phyloP scores from a whole-genome alignment of 768 basidiomycete genomes.

The Tubosaeta sp. region DNA sequence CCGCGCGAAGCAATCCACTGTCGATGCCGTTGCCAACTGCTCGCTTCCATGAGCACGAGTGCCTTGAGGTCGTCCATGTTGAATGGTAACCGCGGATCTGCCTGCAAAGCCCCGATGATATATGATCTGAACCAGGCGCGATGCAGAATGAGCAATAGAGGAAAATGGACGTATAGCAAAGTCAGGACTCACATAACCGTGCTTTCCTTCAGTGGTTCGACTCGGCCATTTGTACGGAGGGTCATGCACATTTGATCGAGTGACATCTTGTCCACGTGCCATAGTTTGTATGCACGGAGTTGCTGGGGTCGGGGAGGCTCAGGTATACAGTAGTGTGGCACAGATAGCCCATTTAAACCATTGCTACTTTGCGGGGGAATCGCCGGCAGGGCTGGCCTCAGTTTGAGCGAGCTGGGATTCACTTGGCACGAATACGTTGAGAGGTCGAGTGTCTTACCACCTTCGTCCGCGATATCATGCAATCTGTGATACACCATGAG shows the following conservation, averaged over 20 bases:
- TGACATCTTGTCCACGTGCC: conserved; percentile 34
- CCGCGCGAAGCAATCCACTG: conserved; percentile 33
- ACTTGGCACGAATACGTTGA: conserved; percentile 28
- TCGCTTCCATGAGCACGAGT: conserved; percentile 37
- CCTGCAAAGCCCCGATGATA: conserved; percentile 38
- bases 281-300: conserved; percentile 43
- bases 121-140: conserved; percentile 33
- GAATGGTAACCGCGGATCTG: conserved; percentile 36
- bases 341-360: background rate
- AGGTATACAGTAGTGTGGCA: conserved; percentile 25
- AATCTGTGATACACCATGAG: conserved; percentile 41
- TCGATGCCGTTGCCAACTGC: conserved; percentile 40
- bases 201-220: conserved; percentile 41
- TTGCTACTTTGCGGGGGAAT: background rate
- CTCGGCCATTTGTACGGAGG: conserved; percentile 27
- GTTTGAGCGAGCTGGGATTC: conserved; percentile 6
- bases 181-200: conserved; percentile 42
- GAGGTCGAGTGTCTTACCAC: conserved; percentile 15
- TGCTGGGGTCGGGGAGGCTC: conserved; percentile 34
- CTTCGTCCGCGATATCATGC: conserved; percentile 27
- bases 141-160: background rate
- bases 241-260: conserved; percentile 38
- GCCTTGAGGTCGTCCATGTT: conserved; percentile 30
- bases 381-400: background rate
- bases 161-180: background rate